These are phyloP conservation scores for Ilyonectria robusta DNA, from an alignment of 2,329 filamentous ascomycete genomes.

Conservation along the genomic window DNA sequence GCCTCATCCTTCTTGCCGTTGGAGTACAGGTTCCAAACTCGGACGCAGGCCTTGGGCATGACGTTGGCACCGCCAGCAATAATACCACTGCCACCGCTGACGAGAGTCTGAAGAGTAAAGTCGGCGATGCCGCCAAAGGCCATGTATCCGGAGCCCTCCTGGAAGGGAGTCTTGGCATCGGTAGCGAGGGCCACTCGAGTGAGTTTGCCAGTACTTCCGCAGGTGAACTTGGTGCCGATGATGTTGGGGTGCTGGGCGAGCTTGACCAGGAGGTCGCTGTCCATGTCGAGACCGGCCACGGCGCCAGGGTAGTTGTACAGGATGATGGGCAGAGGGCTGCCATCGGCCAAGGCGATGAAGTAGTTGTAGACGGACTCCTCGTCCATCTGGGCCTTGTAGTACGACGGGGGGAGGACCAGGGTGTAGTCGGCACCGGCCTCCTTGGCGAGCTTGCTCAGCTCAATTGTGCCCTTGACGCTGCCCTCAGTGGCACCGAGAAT, in stretches of 20 bases:
- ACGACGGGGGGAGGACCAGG: slow-evolving; percentile 84
- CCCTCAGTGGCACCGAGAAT: slow-evolving; percentile 87
- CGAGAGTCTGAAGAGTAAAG: slow-evolving; percentile 86
- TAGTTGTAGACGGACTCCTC: slow-evolving; percentile 81
- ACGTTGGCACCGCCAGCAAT: slow-evolving; percentile 90
- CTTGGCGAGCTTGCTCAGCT: slow-evolving; percentile 77
- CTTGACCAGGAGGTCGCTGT: slow-evolving; percentile 87
- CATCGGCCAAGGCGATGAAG: slow-evolving; percentile 82
- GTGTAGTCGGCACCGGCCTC: slow-evolving; percentile 84
- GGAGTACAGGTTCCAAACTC: slow-evolving; percentile 82
- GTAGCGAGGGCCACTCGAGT: slow-evolving; percentile 83
- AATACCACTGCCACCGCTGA: slow-evolving; percentile 85
- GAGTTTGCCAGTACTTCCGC: slow-evolving; percentile 90
- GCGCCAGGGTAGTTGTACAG: slow-evolving; percentile 94
- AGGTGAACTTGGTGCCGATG: slow-evolving; percentile 91
- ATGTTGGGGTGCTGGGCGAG: slow-evolving; percentile 87
- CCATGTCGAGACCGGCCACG: slow-evolving; percentile 89
- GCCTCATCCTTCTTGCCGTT: slow-evolving; percentile 83
- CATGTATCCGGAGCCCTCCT: slow-evolving; percentile 79
- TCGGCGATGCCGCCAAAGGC: slow-evolving; percentile 91
- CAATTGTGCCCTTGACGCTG: slow-evolving; percentile 84
- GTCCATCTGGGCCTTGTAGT: slow-evolving; percentile 84
- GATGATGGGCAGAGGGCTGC: slow-evolving; percentile 81
- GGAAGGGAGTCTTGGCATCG: slow-evolving; percentile 76
- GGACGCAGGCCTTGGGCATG: slow-evolving; percentile 84